Evolutionary conservation across 2,329 filamentous ascomycete genomes (phyloP).

Genomic region (Exophiala dermatitidis): DNA sequence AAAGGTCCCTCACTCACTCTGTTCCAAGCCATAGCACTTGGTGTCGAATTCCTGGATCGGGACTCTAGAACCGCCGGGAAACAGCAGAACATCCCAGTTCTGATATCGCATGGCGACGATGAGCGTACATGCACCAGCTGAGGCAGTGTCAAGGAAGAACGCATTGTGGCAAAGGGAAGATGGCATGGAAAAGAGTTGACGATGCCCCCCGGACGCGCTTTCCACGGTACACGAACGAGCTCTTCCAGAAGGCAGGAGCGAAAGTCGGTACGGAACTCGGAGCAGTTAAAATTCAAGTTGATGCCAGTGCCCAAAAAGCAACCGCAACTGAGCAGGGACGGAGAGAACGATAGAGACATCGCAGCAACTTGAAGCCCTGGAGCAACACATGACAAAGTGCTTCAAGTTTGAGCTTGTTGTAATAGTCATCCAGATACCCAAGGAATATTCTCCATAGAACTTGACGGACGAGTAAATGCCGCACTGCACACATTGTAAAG

Average conservation of each 20-base stretch:
- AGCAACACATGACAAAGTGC: no score
- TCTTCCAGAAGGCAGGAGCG: background rate
- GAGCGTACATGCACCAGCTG: background rate
- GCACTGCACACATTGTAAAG: conserved; percentile 4
- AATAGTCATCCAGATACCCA: background rate
- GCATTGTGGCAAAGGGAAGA: background rate
- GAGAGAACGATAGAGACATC: background rate
- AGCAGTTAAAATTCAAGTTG: no score
- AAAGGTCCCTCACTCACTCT: conserved; percentile 39
- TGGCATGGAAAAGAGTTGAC: background rate
- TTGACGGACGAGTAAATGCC: conserved; percentile 1
- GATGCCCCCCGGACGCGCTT: background rate
- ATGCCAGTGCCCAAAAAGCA: no score
- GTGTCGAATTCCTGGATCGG: conserved; percentile 79
- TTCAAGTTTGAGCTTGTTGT: background rate
- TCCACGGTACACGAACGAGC: background rate
- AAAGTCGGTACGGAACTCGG: no score
- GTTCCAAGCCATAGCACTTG: conserved; percentile 58
- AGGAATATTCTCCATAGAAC: conserved; percentile 1
- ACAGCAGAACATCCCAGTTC: conserved; percentile 79
- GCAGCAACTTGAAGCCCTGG: background rate
- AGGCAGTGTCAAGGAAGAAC: background rate
- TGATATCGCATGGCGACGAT: conserved; percentile 65
- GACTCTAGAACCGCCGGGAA: conserved; percentile 59
- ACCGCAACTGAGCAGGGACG: background rate